Base-by-base conservation (phyloP, 805 yeast species). In the Lachancea meyersii region DNA sequence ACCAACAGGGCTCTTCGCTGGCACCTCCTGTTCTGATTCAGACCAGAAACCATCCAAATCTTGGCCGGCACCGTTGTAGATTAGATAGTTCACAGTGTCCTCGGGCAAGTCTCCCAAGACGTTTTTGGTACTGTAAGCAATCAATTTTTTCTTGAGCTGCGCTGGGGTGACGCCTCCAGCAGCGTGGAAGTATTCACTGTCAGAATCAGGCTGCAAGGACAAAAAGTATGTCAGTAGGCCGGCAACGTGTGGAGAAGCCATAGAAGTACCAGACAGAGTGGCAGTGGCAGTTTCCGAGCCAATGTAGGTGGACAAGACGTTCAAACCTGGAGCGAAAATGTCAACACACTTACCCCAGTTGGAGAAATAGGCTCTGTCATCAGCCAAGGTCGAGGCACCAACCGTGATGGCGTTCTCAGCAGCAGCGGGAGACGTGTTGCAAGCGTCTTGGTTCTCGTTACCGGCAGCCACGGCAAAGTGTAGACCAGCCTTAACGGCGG, bases 401-500 rank as follows among this genome's bases (percentile, higher is more conserved):
- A 91, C 97, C 36, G 96, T 86, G 57, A 91, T 77, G 35, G 96
- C 86, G 44, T 75, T 75, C 50, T 73, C 81, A 36, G 94, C 89
- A 43, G 88, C 74, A 36, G 97, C 96, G 41, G 97, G 97, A 4
- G 96, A 88, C 42, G 79, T 77, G 63, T 80, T 76, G 75, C 97
- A 91, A 43, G 97, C 96, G 64, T 89, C 95, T 54, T 80, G 85
- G 62, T 85, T 82, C 60, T 85, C 95, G 65, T 91, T 89, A 69
- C 97, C 97, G 23, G 97, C 96, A 39, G 97, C 97, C 50, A 87
- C 96, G 28, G 95, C 94, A 63, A 91, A 83, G 62, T 86, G 93
- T 46, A 91, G 68, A 55, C 96, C 97, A 24, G 89, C 84, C 49
- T 77, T 73, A 38, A 86, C 87, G 31, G 95, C 96, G 35, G 95